These are phyloP conservation scores for Syzygium syzygioides DNA, from an alignment of 441 rosid genomes.

Conservation along the genomic window DNA sequence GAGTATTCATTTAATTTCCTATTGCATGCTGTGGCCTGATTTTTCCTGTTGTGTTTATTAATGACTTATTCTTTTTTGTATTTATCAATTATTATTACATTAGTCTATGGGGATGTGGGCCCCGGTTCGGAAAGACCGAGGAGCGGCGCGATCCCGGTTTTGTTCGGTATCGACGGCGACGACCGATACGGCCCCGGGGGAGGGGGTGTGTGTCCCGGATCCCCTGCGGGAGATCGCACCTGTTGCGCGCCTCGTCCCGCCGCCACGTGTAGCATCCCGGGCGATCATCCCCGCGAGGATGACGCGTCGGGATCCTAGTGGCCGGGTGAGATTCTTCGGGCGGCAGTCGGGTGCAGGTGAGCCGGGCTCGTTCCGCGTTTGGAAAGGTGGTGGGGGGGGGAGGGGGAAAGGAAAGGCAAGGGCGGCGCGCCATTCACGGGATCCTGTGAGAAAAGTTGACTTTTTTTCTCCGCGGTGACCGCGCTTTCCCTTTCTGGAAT, in stretches of 20 bases:
- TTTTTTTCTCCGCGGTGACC: not conserved
- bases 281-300: accelerated
- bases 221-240: not conserved
- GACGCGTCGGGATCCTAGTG: not conserved
- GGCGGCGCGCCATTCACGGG: not conserved
- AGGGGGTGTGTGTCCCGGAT: accelerated
- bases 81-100: not conserved
- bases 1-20: not conserved
- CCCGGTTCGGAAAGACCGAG: conserved; percentile 1
- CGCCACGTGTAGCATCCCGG: not conserved
- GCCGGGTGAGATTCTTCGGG: accelerated
- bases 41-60: not conserved
- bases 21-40: no score
- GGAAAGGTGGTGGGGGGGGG: not conserved
- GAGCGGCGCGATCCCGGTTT: not conserved
- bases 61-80: not conserved
- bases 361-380: not conserved
- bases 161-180: not conserved
- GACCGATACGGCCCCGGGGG: not conserved
- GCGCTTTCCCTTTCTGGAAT: not conserved
- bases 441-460: not conserved
- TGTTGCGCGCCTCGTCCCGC: accelerated
- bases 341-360: not conserved
- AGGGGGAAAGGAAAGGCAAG: no score
- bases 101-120: not conserved